Evolutionary conservation across 345 rosid species (phyloP).

Genomic region (Turritis glabra): DNA sequence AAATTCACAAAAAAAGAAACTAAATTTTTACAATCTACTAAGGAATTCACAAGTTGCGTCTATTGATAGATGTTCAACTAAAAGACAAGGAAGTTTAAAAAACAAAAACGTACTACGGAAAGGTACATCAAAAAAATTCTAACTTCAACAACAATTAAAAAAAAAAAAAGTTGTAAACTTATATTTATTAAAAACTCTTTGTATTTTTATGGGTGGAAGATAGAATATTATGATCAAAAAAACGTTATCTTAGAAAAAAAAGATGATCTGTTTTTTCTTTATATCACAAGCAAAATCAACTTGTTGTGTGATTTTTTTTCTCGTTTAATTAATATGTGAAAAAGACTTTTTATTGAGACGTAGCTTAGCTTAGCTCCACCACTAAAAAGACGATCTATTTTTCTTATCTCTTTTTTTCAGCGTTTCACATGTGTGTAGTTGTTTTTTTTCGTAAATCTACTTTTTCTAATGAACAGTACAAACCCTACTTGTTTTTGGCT

Average conservation of each 20-base stretch:
- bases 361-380: constrained; percentile 35
- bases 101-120: constrained; percentile 40
- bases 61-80: constrained; percentile 7
- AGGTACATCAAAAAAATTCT: constrained; percentile 30
- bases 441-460: constrained; percentile 30
- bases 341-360: constrained; percentile 20
- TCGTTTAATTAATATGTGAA: constrained; percentile 8
- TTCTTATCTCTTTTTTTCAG: not conserved
- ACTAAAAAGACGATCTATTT: constrained; percentile 17
- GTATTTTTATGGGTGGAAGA: constrained; percentile 15
- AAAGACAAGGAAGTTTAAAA: constrained; percentile 10
- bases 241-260: constrained; percentile 14
- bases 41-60: constrained; percentile 19
- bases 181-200: constrained; percentile 3
- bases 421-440: constrained; percentile 25
- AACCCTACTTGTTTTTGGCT: not conserved
- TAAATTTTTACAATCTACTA: constrained; percentile 4
- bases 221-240: constrained; percentile 13
- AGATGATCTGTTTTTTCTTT: not conserved
- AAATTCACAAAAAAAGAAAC: not conserved
- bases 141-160: not conserved
- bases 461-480: constrained; percentile 26
- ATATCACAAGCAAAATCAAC: constrained; percentile 28
- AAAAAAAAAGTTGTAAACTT: not conserved
- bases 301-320: not conserved